phyloP scores from a whole-genome alignment of 2,329 filamentous ascomycete species.

The Dactylonectria estremocensis region DNA sequence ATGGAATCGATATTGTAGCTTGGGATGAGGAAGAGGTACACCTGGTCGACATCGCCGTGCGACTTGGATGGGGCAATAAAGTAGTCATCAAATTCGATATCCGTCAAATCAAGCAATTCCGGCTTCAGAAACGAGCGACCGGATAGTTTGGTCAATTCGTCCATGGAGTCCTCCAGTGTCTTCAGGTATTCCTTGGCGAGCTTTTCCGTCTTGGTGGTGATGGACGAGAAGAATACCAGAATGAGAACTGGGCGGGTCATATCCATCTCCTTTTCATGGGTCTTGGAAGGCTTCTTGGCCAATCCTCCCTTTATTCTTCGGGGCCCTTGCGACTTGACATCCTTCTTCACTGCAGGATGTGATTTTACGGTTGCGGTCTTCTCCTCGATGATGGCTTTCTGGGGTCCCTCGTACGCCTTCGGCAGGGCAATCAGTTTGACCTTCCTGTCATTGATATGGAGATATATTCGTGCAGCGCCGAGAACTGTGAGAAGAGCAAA shows the following conservation, averaged over 20 bases:
- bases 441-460: conserved; percentile 56
- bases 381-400: conserved; percentile 29
- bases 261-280: conserved; percentile 47
- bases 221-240: conserved; percentile 89
- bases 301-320: conserved; percentile 65
- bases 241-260: conserved; percentile 73
- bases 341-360: conserved; percentile 48
- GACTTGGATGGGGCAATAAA: conserved; percentile 84
- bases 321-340: conserved; percentile 59
- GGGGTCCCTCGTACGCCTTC: conserved; percentile 51
- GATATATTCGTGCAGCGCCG: conserved; percentile 58
- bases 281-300: conserved; percentile 49
- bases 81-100: conserved; percentile 93
- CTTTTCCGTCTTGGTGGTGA: conserved; percentile 87
- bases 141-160: conserved; percentile 60
- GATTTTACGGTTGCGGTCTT: conserved; percentile 38
- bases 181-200: conserved; percentile 76
- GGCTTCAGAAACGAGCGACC: conserved; percentile 67
- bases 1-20: conserved; percentile 97
- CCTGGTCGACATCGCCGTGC: conserved; percentile 70
- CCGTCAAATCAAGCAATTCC: conserved; percentile 82
- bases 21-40: conserved; percentile 89
- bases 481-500: conserved; percentile 57
- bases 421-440: conserved; percentile 57
- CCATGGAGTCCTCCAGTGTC: conserved; percentile 67